Percentiles rank a stretch among this genome's conserved stretches.
These are phyloP conservation scores for Intubia oerlemansii DNA, from an alignment of 2,329 filamentous ascomycete species.

Conservation along the genomic window DNA sequence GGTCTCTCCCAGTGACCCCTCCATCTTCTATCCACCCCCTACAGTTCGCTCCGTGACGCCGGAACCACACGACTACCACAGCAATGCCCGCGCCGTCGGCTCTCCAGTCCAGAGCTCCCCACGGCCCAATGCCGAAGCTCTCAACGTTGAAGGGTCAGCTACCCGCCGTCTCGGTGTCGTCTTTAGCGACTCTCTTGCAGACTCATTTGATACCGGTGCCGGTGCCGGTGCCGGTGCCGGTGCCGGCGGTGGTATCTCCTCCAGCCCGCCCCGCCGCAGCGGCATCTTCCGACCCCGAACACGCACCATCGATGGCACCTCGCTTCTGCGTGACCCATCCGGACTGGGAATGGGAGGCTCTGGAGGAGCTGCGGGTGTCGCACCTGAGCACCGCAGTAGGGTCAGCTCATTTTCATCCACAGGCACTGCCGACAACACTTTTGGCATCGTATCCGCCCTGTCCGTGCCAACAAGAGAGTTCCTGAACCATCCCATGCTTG, in stretches of 20 bases:
- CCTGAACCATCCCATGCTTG: no score
- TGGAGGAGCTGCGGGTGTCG: no score
- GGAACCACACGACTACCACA: constrained; percentile 22
- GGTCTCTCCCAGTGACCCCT: no score
- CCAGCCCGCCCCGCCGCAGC: constrained; percentile 19
- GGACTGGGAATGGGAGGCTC: no score
- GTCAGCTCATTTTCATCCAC: constrained; percentile 52
- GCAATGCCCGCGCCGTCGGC: constrained; percentile 9
- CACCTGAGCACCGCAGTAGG: constrained; percentile 33
- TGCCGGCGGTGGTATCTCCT: no score
- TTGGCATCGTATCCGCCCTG: no score
- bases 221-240: no score
- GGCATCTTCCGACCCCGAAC: constrained; percentile 28
- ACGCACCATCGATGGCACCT: constrained; percentile 33
- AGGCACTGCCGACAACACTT: constrained; percentile 30
- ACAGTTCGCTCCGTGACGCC: constrained; percentile 47
- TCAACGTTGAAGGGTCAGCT: constrained; percentile 8
- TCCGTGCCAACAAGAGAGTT: no score
- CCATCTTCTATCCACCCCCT: constrained; percentile 11
- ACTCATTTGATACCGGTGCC: constrained; percentile 29
- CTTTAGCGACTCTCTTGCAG: constrained; percentile 33
- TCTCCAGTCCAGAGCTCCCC: constrained; percentile 1
- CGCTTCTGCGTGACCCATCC: constrained; percentile 21
- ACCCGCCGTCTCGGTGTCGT: constrained; percentile 34
- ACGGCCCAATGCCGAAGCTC: constrained; percentile 11